Evolutionary conservation across 2,329 filamentous ascomycete species (phyloP).

Genomic region (Harringtonia lauricola): DNA sequence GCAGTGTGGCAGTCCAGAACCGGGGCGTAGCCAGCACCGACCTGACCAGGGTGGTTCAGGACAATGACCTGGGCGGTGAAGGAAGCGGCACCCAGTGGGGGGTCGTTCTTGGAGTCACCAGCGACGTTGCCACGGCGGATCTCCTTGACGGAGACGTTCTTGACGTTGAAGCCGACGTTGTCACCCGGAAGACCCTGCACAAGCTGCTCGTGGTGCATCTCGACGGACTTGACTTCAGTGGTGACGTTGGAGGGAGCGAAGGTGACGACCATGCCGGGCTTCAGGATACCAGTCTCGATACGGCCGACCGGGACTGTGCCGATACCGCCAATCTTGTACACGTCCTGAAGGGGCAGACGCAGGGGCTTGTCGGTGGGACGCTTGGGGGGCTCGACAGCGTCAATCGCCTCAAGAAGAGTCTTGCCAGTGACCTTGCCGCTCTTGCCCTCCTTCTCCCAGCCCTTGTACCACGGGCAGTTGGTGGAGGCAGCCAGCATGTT

Average conservation of each 20-base stretch:
- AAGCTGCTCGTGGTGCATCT: conserved; percentile 99
- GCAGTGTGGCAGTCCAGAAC: conserved; percentile 99
- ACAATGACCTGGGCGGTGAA: conserved; percentile 99
- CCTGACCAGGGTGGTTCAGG: conserved; percentile 99
- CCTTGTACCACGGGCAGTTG: conserved; percentile 99
- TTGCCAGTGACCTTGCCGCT: conserved; percentile 76
- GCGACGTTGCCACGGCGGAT: conserved; percentile 99
- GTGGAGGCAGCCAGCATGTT: conserved; percentile 88
- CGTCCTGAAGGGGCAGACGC: conserved; percentile 98
- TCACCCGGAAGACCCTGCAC: conserved; percentile 90
- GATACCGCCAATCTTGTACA: conserved; percentile 99
- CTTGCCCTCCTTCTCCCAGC: conserved; percentile 99
- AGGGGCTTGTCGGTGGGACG: conserved; percentile 99
- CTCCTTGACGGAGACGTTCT: conserved; percentile 99
- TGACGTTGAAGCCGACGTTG: conserved; percentile 99
- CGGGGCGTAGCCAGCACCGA: conserved; percentile 97
- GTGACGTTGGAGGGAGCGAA: conserved; percentile 98
- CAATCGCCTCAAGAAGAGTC: conserved; percentile 98
- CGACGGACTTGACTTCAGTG: conserved; percentile 99
- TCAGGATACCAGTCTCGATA: conserved; percentile 99
- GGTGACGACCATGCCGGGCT: conserved; percentile 88
- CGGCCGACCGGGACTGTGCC: conserved; percentile 99
- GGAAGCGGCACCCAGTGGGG: conserved; percentile 73
- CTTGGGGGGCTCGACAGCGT: conserved; percentile 82
- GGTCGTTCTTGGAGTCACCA: conserved; percentile 99